phyloP scores from a whole-genome alignment of 306 rosid genomes.

The Vachellia collinsii region DNA sequence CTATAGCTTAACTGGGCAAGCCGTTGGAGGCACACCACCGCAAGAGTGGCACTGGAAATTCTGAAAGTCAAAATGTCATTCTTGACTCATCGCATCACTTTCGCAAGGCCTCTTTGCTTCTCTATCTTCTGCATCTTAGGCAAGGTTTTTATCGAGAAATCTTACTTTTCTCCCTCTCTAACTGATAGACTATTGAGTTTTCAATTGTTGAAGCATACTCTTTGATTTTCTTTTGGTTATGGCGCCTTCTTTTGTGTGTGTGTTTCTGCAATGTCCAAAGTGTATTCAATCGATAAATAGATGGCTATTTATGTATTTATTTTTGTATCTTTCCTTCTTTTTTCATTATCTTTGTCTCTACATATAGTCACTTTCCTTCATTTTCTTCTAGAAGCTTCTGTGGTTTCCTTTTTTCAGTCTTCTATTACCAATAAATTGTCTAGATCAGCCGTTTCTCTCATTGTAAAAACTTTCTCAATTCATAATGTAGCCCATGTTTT shows the following conservation, averaged over 20 bases:
- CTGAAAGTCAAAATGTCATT: constrained; percentile 29
- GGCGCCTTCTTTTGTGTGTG: no score
- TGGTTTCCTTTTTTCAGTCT: not conserved
- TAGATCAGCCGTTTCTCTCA: not conserved
- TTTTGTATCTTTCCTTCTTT: not conserved
- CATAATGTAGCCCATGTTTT: not conserved
- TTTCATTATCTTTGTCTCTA: not conserved
- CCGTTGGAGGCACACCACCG: no score
- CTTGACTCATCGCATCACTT: constrained; percentile 28
- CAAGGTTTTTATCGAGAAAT: constrained; percentile 33
- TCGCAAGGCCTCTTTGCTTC: constrained; percentile 43
- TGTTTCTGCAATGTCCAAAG: no score
- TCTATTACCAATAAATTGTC: not conserved
- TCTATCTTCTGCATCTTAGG: not conserved
- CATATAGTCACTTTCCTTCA: not conserved
- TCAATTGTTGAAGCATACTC: not conserved
- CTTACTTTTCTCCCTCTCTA: not conserved
- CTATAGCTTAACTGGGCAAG: not conserved
- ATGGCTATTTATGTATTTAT: not conserved
- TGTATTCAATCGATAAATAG: not conserved
- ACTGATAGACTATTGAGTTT: not conserved
- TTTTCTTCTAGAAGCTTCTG: not conserved
- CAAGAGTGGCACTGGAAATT: not conserved
- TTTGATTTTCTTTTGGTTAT: not conserved
- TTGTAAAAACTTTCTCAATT: not conserved